Evolutionary conservation across 108 stramenopile species (phyloP), one percentile per base, ranked within the genome.

Genomic region (Nannochloropsis gaditana): DNA sequence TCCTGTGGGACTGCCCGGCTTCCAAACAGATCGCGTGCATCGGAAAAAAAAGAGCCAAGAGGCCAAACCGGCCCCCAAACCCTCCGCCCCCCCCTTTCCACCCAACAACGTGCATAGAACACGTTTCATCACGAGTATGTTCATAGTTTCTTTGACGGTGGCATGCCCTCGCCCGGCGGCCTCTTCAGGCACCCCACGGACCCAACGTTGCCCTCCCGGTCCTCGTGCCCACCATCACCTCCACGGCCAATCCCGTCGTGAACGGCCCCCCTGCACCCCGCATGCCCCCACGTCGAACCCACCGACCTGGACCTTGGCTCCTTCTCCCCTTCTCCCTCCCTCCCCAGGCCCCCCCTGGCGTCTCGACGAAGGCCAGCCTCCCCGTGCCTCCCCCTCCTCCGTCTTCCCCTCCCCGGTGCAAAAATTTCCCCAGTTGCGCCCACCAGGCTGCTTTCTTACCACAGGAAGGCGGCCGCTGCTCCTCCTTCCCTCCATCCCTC

Each of bases 401-500:
- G 2, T 73, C 59, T 2, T 73, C 59, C 59, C 59, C 59, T n/a
- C 59, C 59, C n/a, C 59, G 59, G n/a, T 73, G 59, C 59, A 73
- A n/a, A 9, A 73, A 73, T n/a, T 15, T 6, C 4, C 59, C 59
- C 59, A 73, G 59, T n/a, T n/a, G 59, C 59, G 15, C 19, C 59
- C 59, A 73, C 59, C 59, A 73, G 4, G 59, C n/a, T 73, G 59
- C 59, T n/a, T 73, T 73, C 59, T 73, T 73, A 73, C 59, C n/a
- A 15, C 59, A 73, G 15, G 19, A 15, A 6, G 15, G 59, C 59
- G 15, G 59, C 59, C n/a, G 59, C 59, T 73, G 59, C 59, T 73
- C 19, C 59, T 73, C 19, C 59, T 73, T 15, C 59, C n/a, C 2
- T n/a, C 8, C 19, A 73, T 15, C n/a, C 59, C 4, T n/a, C 8